Evolutionary conservation across 768 basidiomycete species (phyloP).

Genomic region (Suillus weaverae): DNA sequence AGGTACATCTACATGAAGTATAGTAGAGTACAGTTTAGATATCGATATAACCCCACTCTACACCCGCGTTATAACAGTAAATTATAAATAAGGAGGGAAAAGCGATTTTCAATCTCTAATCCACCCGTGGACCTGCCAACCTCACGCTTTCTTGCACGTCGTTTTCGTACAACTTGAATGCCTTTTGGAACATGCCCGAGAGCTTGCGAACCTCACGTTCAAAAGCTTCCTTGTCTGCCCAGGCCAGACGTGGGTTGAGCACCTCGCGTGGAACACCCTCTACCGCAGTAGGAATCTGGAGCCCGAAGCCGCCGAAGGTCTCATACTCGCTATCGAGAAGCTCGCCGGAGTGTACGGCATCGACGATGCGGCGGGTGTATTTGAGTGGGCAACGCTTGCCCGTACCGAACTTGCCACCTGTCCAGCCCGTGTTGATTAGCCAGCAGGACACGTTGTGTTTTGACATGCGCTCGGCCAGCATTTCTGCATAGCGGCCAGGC

Average conservation of each 20-base stretch:
- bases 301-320: constrained; percentile 79
- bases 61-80: neutral
- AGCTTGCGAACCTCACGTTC: constrained; percentile 85
- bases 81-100: neutral
- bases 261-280: constrained; percentile 90
- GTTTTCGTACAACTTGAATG: constrained; percentile 88
- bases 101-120: constrained; percentile 17
- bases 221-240: constrained; percentile 89
- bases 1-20: neutral
- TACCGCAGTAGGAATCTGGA: constrained; percentile 79
- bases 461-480: constrained; percentile 94
- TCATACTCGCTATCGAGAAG: constrained; percentile 87
- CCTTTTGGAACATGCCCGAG: constrained; percentile 91
- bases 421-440: constrained; percentile 99
- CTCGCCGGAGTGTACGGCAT: constrained; percentile 93
- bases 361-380: constrained; percentile 94
- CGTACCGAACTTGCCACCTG: constrained; percentile 88
- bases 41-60: neutral
- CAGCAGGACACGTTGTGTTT: constrained; percentile 90
- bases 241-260: constrained; percentile 85
- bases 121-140: constrained; percentile 67
- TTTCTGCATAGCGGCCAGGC: constrained; percentile 93
- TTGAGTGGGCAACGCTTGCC: constrained; percentile 97
- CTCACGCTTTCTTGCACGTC: constrained; percentile 82
- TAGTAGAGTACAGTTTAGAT: neutral